Evolutionary conservation across 2,329 filamentous ascomycete genomes (phyloP).

Genomic region (Delphinella strobiligena): DNA sequence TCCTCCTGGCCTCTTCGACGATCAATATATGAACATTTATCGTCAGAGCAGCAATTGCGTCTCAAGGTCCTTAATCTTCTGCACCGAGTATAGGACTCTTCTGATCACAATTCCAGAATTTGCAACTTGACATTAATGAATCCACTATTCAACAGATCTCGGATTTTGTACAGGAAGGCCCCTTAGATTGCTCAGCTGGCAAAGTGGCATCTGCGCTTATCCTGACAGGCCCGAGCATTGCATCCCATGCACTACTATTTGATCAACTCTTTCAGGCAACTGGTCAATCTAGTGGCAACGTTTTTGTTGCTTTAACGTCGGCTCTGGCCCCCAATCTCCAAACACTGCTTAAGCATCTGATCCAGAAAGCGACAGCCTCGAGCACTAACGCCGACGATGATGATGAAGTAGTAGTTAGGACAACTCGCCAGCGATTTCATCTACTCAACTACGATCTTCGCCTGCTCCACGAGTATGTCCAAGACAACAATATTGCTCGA

Average conservation of each 20-base stretch:
- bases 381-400: slow-evolving; percentile 34
- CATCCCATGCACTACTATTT: slow-evolving; percentile 63
- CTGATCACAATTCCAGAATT: slow-evolving; percentile 15
- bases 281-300: slow-evolving; percentile 25
- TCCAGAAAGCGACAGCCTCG: slow-evolving; percentile 49
- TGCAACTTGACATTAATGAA: slow-evolving; percentile 28
- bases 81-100: slow-evolving; percentile 9
- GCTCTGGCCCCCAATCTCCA: slow-evolving; percentile 64
- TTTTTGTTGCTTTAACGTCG: slow-evolving; percentile 55
- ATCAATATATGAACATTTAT: slow-evolving; percentile 48
- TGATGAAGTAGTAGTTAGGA: slow-evolving; percentile 34
- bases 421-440: slow-evolving; percentile 42
- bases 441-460: slow-evolving; percentile 71
- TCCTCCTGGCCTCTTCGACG: slow-evolving; percentile 39
- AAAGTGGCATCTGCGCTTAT: slow-evolving; percentile 60
- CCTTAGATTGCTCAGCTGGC: slow-evolving; percentile 14
- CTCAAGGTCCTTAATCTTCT: slow-evolving; percentile 41
- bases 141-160: slow-evolving; percentile 25
- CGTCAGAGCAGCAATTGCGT: slow-evolving; percentile 50
- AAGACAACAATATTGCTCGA: slow-evolving; percentile 40
- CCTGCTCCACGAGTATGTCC: slow-evolving; percentile 50
- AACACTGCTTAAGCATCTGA: slow-evolving; percentile 58
- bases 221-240: slow-evolving; percentile 66
- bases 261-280: slow-evolving; percentile 46
- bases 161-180: slow-evolving; percentile 18